Evolutionary conservation across 352 stramenopile species (phyloP), one percentile per base, ranked within the genome.

Genomic region (Phytophthora tentaculata): DNA sequence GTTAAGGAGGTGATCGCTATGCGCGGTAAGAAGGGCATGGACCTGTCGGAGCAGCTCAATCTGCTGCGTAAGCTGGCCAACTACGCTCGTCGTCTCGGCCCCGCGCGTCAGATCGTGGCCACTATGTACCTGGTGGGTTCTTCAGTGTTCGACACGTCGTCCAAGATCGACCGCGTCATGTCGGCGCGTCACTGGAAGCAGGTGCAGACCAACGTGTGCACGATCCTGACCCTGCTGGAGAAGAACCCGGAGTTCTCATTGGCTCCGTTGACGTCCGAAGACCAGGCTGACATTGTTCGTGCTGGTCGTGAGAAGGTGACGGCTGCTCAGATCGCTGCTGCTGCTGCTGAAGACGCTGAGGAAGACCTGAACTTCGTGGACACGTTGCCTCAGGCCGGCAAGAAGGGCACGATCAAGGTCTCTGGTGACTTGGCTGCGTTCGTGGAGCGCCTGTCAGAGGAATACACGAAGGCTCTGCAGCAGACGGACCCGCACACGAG

Each of bases 391-490:
- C 73, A 81, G 62, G 82, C 81, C n/a, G 85, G 86, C 29, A 81
- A 79, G 58, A 90, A 92, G 80, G 85, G 82, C 48, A 69, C 77
- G 82, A 81, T 98, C 84, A 91, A 92, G 79, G 89, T 97, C 44
- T 95, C 91, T 50, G 92, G 91, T 19, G 94, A 95, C 61, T 77
- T 97, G 28, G 90, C 84, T 8, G 77, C 84, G 20, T 98, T 97
- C 62, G 82, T 99, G 32, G 88, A 94, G 45, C 92, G 95, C 41
- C 84, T 99, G 20, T 94, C 97, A 53, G 96, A 99, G 69, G 97
- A 99, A 79, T 99, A 99, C 85, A 98, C 84, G 62, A 99, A 99
- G 88, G 92, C 78, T 39, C 74, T 99, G n/a, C 97, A 99, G 79
- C 91, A 97, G 58, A 98, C 94, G 32, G 97, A 98, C 69, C 95